Evolutionary conservation across 306 rosid species (phyloP), one percentile per base, ranked within the genome.

Genomic region (Vigna mungo): DNA sequence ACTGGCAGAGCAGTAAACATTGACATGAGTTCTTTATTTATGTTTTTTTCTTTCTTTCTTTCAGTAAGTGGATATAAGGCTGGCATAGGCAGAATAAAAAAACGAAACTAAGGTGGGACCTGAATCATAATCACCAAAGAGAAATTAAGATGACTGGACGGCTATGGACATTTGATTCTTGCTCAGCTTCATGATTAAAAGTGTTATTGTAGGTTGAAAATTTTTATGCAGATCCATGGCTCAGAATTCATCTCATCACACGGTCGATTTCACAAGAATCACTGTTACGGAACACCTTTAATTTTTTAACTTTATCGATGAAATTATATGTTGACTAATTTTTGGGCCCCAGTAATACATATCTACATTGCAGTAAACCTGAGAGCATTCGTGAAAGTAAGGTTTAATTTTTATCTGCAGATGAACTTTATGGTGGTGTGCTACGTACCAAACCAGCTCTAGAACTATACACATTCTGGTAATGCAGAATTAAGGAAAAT

Each of bases 91-190:
- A 66, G 54, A 73, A 72, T 72, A 32, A 48, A 75, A 73, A 76
- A 34, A 79, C 76, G 82, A 77, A 71, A 81, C 48, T 78, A 44
- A 63, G 9, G 86, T 85, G 93, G 93, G 91, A 54, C 84, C 83
- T 80, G 48, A 62, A 41, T 84, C 84, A 77, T 87, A 84, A 87
- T 93, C 71, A 73, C 80, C 77, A 82, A 85, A 85, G 71, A 85
- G 92, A 92, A 89, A 88, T 90, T 87, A 86, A 86, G 52, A 68
- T 23, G 86, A 74, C 66, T 78, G 76, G 83, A 78, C 65, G 76
- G 83, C 77, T 74, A 36, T 83, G 74, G 82, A 77, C 85, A 69
- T 67, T 78, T 82, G 85, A 78, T 86, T 82, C 79, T 79, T 72
- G 68, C 84, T 78, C 81, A 41, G 46, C 81, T 74, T 80, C 85